A percentile compares a stretch with the other conserved stretches of the same genome.
Evolutionary conservation across 202 grass and related monocot genomes (phyloP).

Genomic region (Elaeis oleifera): DNA sequence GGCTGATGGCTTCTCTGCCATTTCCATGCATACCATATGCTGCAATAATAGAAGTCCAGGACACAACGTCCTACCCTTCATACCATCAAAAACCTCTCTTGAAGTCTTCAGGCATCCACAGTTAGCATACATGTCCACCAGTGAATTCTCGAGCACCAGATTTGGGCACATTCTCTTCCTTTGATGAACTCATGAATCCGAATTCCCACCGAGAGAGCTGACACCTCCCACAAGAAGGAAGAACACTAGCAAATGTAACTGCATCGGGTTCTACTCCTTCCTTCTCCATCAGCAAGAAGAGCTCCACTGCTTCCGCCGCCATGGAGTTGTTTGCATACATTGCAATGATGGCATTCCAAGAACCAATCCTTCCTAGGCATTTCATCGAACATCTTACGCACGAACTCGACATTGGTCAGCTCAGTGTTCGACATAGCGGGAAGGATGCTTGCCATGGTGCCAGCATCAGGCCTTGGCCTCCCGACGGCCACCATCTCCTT

Average conservation of each 20-base stretch:
- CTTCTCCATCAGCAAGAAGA: slow-evolving; percentile 62
- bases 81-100: slow-evolving; percentile 56
- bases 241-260: slow-evolving; percentile 45
- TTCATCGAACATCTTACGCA: slow-evolving; percentile 42
- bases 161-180: slow-evolving; percentile 49
- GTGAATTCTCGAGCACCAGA: slow-evolving; percentile 68
- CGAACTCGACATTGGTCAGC: slow-evolving; percentile 23
- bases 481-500: slow-evolving; percentile 36
- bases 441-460: slow-evolving; percentile 70
- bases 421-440: slow-evolving; percentile 39
- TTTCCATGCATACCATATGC: slow-evolving; percentile 63
- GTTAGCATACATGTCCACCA: slow-evolving; percentile 67
- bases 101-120: slow-evolving; percentile 66
- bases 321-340: slow-evolving; percentile 54
- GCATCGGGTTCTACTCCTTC: slow-evolving; percentile 47
- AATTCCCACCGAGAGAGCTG: slow-evolving; percentile 50
- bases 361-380: slow-evolving; percentile 45
- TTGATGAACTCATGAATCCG: slow-evolving; percentile 46
- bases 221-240: slow-evolving; percentile 63
- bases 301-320: slow-evolving; percentile 49
- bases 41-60: slow-evolving; percentile 71
- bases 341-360: slow-evolving; percentile 82
- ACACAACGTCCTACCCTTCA: slow-evolving; percentile 47
- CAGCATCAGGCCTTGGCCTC: slow-evolving; percentile 38
- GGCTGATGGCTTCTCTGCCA: slow-evolving; percentile 44